Percentiles rank a stretch among this genome's conserved stretches.
Conservation (phyloP, 495 filamentous ascomycete genomes). For the Neurospora hispaniola region DNA sequence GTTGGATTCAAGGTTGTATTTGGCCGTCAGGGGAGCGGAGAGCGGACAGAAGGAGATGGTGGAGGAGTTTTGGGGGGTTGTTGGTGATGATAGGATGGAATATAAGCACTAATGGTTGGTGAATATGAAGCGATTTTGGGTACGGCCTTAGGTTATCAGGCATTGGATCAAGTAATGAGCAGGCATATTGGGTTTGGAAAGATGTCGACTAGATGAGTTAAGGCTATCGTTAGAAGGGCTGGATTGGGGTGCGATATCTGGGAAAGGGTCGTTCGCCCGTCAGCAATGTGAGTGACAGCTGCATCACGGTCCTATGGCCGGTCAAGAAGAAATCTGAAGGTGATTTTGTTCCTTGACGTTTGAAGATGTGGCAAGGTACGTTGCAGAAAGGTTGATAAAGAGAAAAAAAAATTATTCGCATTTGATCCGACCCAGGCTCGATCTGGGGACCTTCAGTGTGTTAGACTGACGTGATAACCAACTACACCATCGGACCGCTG, state of each 20-base stretch:
- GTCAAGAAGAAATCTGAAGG: not conserved
- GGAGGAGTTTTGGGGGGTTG: slow-evolving; percentile 67
- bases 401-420: not conserved
- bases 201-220: not conserved
- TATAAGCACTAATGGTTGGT: slow-evolving; percentile 26
- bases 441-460: no score
- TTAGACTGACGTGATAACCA: not conserved
- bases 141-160: not conserved
- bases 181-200: not conserved
- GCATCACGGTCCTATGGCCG: not conserved
- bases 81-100: slow-evolving; percentile 35
- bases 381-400: not conserved
- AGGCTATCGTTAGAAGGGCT: not conserved
- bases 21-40: slow-evolving; percentile 60
- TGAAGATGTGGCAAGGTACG: not conserved
- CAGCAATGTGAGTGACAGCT: not conserved
- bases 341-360: no score
- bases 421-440: not conserved
- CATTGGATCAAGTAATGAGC: not conserved
- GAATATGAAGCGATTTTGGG: not conserved
- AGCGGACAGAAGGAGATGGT: slow-evolving; percentile 64
- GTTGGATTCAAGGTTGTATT: slow-evolving; percentile 68
- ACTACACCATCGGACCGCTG: not conserved
- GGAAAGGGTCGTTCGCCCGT: not conserved
- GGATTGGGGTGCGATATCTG: not conserved